These are phyloP conservation scores for Yamadazyma phyllophila DNA, from an alignment of 805 yeast species.

Conservation along the genomic window DNA sequence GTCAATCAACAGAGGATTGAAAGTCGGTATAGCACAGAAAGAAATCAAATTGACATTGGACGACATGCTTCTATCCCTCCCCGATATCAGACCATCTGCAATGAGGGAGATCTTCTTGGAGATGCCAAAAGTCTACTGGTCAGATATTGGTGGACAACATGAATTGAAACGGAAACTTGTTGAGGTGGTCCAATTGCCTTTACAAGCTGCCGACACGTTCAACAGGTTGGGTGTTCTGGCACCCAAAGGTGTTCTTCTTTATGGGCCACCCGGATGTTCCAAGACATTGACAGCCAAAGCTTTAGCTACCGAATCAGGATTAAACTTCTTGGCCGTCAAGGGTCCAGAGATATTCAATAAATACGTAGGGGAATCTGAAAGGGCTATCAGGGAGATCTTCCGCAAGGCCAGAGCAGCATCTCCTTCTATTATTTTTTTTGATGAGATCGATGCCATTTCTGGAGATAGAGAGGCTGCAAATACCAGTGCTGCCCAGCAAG, in stretches of 20 bases:
- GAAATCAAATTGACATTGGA: constrained; percentile 46
- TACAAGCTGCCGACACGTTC: constrained; percentile 78
- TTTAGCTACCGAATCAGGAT: constrained; percentile 90
- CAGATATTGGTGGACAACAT: constrained; percentile 94
- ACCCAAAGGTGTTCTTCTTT: constrained; percentile 88
- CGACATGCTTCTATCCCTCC: constrained; percentile 71
- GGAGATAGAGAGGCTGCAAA: constrained; percentile 65
- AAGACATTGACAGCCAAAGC: constrained; percentile 95
- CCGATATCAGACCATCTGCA: constrained; percentile 90
- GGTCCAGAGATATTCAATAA: constrained; percentile 96
- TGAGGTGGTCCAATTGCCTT: constrained; percentile 91
- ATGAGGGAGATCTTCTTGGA: constrained; percentile 95
- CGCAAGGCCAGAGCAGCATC: constrained; percentile 92
- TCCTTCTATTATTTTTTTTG: constrained; percentile 92
- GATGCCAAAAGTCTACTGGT: constrained; percentile 91
- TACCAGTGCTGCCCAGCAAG: constrained; percentile 75
- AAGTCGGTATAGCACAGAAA: constrained; percentile 19
- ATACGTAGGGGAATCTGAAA: constrained; percentile 93
- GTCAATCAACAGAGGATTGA: constrained; percentile 65
- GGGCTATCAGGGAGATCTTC: constrained; percentile 90
- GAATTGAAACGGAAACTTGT: constrained; percentile 73
- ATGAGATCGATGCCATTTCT: constrained; percentile 93
- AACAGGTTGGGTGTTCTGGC: constrained; percentile 75
- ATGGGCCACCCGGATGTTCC: constrained; percentile 99
- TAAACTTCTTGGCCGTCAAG: constrained; percentile 90